Percentiles rank a stretch among this genome's conserved stretches.
Evolutionary conservation across 306 rosid species (phyloP).

Genomic region (Rosa persica): DNA sequence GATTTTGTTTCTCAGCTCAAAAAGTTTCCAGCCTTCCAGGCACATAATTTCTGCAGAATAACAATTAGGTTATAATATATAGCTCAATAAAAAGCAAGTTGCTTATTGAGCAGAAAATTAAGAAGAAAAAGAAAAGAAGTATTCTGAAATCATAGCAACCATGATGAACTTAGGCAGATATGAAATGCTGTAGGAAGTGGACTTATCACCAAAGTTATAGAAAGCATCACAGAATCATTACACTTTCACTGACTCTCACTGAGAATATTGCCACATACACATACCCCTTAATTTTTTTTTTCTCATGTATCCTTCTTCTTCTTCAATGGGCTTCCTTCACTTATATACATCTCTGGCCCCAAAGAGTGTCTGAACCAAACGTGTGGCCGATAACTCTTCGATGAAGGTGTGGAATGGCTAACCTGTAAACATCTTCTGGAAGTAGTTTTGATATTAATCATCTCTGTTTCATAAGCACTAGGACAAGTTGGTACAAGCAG

Average conservation of each 20-base stretch:
- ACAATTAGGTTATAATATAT: background rate
- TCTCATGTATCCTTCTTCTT: slow-evolving; percentile 28
- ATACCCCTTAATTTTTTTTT: slow-evolving; percentile 23
- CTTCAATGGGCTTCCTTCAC: slow-evolving; percentile 31
- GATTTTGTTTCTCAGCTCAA: slow-evolving; percentile 8
- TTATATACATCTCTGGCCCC: slow-evolving; percentile 29
- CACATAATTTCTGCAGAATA: background rate
- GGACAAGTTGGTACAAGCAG: slow-evolving; percentile 14
- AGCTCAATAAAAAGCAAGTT: background rate
- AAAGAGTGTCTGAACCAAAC: slow-evolving; percentile 38
- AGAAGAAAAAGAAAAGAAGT: background rate
- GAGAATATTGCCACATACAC: slow-evolving; percentile 29
- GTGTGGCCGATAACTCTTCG: slow-evolving; percentile 37
- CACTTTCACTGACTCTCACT: background rate
- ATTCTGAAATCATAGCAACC: slow-evolving; percentile 4
- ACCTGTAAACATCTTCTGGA: slow-evolving; percentile 8
- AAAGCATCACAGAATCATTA: slow-evolving; percentile 16
- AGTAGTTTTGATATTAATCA: slow-evolving; percentile 21
- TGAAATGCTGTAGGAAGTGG: slow-evolving; percentile 20
- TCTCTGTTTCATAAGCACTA: slow-evolving; percentile 18
- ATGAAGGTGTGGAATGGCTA: slow-evolving; percentile 27
- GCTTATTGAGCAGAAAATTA: background rate
- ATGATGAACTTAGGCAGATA: background rate
- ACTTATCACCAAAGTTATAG: slow-evolving; percentile 10
- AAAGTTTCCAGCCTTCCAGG: background rate